These are phyloP conservation scores for Gymnopilus junonius DNA, from an alignment of 768 basidiomycete species.

Conservation along the genomic window DNA sequence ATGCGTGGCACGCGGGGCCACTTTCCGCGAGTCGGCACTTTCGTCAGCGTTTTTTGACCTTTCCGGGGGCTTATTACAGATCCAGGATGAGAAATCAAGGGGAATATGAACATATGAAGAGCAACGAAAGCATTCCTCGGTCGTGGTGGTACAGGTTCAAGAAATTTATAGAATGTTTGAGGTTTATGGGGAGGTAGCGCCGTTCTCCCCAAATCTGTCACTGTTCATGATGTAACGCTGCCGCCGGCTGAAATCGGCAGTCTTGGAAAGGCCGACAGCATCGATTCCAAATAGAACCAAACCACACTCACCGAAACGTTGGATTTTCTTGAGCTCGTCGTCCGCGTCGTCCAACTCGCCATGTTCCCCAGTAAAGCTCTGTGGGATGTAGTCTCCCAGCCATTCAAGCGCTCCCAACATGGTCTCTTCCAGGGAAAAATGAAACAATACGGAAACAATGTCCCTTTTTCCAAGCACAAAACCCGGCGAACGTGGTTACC, in stretches of 20 bases:
- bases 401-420: conserved; percentile 80
- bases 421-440: conserved; percentile 86
- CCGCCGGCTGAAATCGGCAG: background rate
- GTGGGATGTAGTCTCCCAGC: conserved; percentile 53
- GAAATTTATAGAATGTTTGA: background rate
- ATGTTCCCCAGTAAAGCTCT: conserved; percentile 35
- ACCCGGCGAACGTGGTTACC: conserved; percentile 89
- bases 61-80: background rate
- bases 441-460: conserved; percentile 85
- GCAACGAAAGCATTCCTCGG: background rate
- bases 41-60: background rate
- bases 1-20: background rate
- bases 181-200: background rate
- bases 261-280: background rate
- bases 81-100: background rate
- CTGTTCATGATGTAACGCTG: background rate
- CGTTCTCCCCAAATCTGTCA: background rate
- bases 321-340: background rate
- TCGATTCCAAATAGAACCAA: conserved; percentile 11
- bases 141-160: background rate
- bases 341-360: conserved; percentile 2
- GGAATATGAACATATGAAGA: background rate
- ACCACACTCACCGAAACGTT: background rate
- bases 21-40: background rate
- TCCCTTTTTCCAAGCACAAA: conserved; percentile 88